Base-by-base conservation (phyloP, 345 rosid genomes). In the Gossypium longicalyx region DNA sequence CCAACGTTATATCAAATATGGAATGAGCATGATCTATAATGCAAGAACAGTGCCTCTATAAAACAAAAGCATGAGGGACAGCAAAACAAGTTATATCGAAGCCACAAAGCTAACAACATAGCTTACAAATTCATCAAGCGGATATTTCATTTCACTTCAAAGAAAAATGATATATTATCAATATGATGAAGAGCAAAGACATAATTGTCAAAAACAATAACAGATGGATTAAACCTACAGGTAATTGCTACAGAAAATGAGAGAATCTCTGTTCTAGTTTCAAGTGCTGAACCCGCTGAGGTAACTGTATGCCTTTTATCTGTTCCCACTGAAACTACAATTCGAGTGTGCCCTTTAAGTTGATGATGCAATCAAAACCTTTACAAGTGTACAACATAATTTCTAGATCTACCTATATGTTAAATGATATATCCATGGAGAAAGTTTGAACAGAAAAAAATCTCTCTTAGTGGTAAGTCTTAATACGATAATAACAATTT, bases 201-300 rank as follows among this genome's bases (percentile, higher is more conserved):
- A 68, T 48, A 53, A 54, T 53, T 70, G 61, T 27, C 61, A 54
- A 29, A 47, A 53, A 52, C n/a, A 29, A 54, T 16, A 70, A 41
- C 47, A 70, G 17, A 71, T 38, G 47, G 27, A 29, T 10, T 38
- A 56, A 34, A 29, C 48, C 74, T 44, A 44, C 34, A 11, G 29
- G 13, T n/a, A 66, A 8, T 66, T 19, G 29, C 53, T 41, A n/a
- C 12, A 66, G 44, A 66, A 44, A 20, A 3, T 5, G 41, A 34
- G 3, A 9, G 20, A 16, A 9, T 6, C 13, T 12, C 3, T 10
- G 20, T 64, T n/a, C 9, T n/a, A 10, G 23, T 63, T 47, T 2
- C 47, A 38, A 38, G 9, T 4, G 16, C 51, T n/a, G 69, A 64
- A 64, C 27, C 23, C 7, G 2, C 23, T 3, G 67, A 38, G 47